Percentiles rank a stretch among this genome's conserved stretches.
Conservation (phyloP, 129 eudicot genomes). For the Logfia minima region DNA sequence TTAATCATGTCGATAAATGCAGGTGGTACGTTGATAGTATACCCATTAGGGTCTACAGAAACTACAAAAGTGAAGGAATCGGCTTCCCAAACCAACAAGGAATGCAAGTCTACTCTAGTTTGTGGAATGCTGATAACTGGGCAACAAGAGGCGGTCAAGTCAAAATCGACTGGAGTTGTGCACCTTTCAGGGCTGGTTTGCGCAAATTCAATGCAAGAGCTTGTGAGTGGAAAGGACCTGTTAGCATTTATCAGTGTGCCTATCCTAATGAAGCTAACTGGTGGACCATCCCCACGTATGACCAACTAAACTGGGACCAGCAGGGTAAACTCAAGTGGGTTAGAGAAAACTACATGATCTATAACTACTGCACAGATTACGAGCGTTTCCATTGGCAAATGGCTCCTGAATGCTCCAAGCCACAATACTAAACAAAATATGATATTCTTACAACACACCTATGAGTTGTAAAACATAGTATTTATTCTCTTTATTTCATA, state of each 20-base stretch:
- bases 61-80: slow-evolving; percentile 51
- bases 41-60: slow-evolving; percentile 63
- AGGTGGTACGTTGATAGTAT: slow-evolving; percentile 66
- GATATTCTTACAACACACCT: neutral
- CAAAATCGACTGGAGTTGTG: slow-evolving; percentile 57
- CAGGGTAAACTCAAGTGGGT: slow-evolving; percentile 43
- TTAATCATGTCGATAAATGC: neutral
- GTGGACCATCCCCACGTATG: slow-evolving; percentile 44
- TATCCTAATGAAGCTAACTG: slow-evolving; percentile 39
- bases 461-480: neutral
- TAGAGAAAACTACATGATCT: slow-evolving; percentile 51
- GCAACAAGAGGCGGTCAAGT: slow-evolving; percentile 63
- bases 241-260: slow-evolving; percentile 38
- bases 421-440: slow-evolving; percentile 36
- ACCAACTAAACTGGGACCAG: slow-evolving; percentile 37
- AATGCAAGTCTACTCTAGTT: slow-evolving; percentile 61
- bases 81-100: slow-evolving; percentile 61
- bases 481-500: neutral
- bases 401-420: slow-evolving; percentile 56
- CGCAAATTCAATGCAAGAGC: slow-evolving; percentile 45
- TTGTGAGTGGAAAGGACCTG: slow-evolving; percentile 45
- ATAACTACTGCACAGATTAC: slow-evolving; percentile 53
- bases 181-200: slow-evolving; percentile 52
- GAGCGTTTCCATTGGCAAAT: slow-evolving; percentile 43
- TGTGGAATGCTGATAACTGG: slow-evolving; percentile 80